Evolutionary conservation across 2,329 filamentous ascomycete species (phyloP).

Genomic region (Fusarium nygamai): DNA sequence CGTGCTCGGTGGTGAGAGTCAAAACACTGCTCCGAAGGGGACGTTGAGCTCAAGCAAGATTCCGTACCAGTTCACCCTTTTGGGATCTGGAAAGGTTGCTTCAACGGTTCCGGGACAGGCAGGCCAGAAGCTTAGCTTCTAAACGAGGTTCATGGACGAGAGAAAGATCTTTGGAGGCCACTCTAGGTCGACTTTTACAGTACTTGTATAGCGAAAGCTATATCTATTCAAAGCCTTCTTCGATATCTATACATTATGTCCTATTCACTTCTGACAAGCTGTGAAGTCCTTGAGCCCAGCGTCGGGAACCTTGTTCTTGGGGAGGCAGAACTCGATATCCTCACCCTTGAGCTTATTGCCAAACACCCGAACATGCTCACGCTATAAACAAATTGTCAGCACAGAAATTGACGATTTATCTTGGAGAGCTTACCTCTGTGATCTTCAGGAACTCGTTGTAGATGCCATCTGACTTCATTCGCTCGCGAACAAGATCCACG

Average conservation of each 20-base stretch:
- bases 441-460: conserved; percentile 51
- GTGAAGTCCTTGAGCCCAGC: conserved; percentile 44
- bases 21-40: conserved; percentile 22
- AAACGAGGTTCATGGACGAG: not conserved
- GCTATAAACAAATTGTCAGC: conserved; percentile 18
- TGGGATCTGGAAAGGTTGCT: conserved; percentile 26
- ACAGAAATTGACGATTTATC: rapidly evolving
- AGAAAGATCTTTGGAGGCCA: not conserved
- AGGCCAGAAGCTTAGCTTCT: conserved; percentile 29
- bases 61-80: conserved; percentile 26
- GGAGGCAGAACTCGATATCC: conserved; percentile 44
- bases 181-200: rapidly evolving
- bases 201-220: not conserved
- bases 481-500: conserved; percentile 49
- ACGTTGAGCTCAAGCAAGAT: conserved; percentile 7
- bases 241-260: too few species aligned
- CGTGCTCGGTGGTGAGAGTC: conserved; percentile 19
- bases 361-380: conserved; percentile 46
- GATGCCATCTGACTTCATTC: conserved; percentile 50
- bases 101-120: conserved; percentile 25
- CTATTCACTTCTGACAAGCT: not conserved
- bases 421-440: conserved; percentile 34
- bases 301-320: conserved; percentile 36
- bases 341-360: conserved; percentile 43
- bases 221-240: not conserved